phyloP scores from a whole-genome alignment of 2,329 filamentous ascomycete genomes.

The Setomelanomma holmii region DNA sequence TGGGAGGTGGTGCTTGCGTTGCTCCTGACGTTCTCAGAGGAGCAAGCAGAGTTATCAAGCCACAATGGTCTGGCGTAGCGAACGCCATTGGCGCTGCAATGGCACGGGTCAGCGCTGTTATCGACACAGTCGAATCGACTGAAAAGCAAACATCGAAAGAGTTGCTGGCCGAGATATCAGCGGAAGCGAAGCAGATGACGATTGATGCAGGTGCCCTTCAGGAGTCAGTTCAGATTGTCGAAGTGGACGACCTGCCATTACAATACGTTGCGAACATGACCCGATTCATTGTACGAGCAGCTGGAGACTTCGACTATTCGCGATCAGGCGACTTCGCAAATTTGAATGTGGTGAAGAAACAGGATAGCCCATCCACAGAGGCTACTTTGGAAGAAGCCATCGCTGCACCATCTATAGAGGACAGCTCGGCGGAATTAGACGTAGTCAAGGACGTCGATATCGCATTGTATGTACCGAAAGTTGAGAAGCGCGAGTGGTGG shows the following conservation, averaged over 20 bases:
- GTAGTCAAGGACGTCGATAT: slow-evolving; percentile 32
- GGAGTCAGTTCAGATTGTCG: slow-evolving; percentile 41
- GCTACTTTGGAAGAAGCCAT: slow-evolving; percentile 10
- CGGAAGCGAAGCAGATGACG: slow-evolving; percentile 49
- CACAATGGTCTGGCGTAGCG: slow-evolving; percentile 65
- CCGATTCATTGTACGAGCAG: slow-evolving; percentile 62
- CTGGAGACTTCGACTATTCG: slow-evolving; percentile 57
- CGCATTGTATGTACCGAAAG: slow-evolving; percentile 50
- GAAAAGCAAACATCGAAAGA: slow-evolving; percentile 44
- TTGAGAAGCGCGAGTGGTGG: slow-evolving; percentile 51
- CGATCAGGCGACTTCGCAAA: slow-evolving; percentile 38
- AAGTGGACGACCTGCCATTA: slow-evolving; percentile 60
- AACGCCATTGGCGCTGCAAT: slow-evolving; percentile 72
- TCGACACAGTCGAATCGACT: slow-evolving; percentile 51
- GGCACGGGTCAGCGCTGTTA: slow-evolving; percentile 61
- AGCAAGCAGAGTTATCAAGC: slow-evolving; percentile 64
- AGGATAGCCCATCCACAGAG: slow-evolving; percentile 15
- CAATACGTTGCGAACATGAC: slow-evolving; percentile 62
- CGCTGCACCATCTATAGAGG: slow-evolving; percentile 23
- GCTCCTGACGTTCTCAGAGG: slow-evolving; percentile 63
- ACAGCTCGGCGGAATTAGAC: slow-evolving; percentile 22
- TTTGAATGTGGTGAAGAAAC: slow-evolving; percentile 27
- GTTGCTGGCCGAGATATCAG: slow-evolving; percentile 45
- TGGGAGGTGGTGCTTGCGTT: slow-evolving; percentile 69
- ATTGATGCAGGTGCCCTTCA: slow-evolving; percentile 47